These are phyloP conservation scores for Podochytrium sp. DNA, from an alignment of 192 early-diverging fungal genomes.

Conservation along the genomic window DNA sequence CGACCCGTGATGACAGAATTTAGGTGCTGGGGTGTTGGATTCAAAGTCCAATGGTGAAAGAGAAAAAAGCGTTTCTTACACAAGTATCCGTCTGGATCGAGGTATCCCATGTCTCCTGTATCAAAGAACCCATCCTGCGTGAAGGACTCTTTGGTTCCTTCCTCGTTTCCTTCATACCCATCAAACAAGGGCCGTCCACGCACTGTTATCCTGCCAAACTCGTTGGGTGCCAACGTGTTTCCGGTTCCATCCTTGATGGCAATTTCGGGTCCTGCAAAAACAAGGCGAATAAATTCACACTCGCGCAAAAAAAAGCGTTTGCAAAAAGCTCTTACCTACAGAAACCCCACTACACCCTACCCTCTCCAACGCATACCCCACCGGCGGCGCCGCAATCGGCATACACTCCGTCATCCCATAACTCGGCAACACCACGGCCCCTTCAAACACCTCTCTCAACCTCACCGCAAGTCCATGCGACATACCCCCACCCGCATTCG, in stretches of 20 bases:
- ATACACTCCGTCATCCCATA: constrained; percentile 62
- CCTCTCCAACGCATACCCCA: constrained; percentile 42
- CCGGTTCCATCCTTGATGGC: constrained; percentile 34
- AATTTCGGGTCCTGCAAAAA: constrained; percentile 51
- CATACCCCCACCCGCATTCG: constrained; percentile 51
- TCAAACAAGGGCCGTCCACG: constrained; percentile 45
- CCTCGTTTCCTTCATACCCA: constrained; percentile 47
- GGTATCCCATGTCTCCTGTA: constrained; percentile 83
- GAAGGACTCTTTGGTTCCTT: constrained; percentile 30
- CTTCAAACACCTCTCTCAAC: constrained; percentile 34
- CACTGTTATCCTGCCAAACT: constrained; percentile 47
- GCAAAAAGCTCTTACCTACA: constrained; percentile 17
- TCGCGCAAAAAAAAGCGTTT: no score
- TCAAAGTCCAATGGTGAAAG: constrained; percentile 30
- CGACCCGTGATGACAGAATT: constrained; percentile 70
- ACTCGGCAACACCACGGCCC: constrained; percentile 39
- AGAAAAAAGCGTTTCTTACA: constrained; percentile 32
- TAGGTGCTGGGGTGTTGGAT: background rate
- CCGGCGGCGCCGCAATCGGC: constrained; percentile 53
- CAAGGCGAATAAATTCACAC: no score
- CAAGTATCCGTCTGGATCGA: constrained; percentile 76
- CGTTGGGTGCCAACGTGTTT: constrained; percentile 3
- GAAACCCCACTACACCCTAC: constrained; percentile 43
- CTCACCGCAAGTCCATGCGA: constrained; percentile 38
- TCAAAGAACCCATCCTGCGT: constrained; percentile 73